phyloP scores from a whole-genome alignment of 495 filamentous ascomycete genomes.

The Hypoxylon intermedium region DNA sequence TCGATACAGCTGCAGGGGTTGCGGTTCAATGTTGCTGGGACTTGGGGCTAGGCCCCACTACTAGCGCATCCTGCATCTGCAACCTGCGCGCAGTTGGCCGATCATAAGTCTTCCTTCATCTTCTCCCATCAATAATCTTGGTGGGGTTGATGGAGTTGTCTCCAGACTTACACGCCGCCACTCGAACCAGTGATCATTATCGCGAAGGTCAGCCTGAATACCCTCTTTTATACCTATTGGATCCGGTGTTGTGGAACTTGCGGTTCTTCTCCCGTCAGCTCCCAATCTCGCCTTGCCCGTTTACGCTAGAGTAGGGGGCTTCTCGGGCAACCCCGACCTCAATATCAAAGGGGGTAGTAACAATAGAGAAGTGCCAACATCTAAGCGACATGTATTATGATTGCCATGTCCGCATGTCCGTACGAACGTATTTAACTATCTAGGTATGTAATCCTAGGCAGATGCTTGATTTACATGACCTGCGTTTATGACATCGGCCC shows the following conservation, averaged over 20 bases:
- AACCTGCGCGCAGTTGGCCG: background rate
- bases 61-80: background rate
- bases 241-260: constrained; percentile 31
- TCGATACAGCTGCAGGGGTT: background rate
- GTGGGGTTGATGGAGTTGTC: constrained; percentile 16
- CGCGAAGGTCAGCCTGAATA: constrained; percentile 11
- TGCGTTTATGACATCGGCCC: constrained; percentile 17
- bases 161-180: constrained; percentile 17
- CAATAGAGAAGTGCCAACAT: background rate
- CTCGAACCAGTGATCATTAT: constrained; percentile 19
- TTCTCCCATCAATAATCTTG: background rate
- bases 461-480: background rate
- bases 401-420: background rate
- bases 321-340: constrained; percentile 9
- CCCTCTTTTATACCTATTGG: constrained; percentile 22
- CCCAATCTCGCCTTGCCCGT: constrained; percentile 1
- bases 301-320: background rate
- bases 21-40: background rate
- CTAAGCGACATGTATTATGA: background rate
- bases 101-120: background rate
- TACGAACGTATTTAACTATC: background rate
- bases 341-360: background rate
- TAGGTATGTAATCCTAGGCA: too few relatives aligned
- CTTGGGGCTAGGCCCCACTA: constrained; percentile 13
- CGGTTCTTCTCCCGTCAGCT: background rate